A percentile compares a stretch with the other conserved stretches of the same genome.
phyloP scores from a whole-genome alignment of 495 filamentous ascomycete genomes.

The Thermochaetoides thermophila region DNA sequence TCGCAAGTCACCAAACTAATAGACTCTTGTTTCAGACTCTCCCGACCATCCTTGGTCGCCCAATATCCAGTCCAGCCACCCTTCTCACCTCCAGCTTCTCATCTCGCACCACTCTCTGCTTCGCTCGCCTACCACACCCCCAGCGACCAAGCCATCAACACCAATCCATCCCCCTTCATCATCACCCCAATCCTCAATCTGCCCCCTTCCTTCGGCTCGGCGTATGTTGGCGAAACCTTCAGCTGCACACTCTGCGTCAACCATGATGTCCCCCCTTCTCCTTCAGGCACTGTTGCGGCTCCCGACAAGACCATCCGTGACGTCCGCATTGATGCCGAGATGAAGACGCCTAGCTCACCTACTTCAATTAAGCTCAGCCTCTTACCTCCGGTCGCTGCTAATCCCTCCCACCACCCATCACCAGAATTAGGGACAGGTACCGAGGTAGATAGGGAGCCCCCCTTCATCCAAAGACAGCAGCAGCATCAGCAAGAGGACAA shows the following conservation, averaged over 20 bases:
- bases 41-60: conserved; percentile 37
- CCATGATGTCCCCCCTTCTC: conserved; percentile 49
- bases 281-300: conserved; percentile 4
- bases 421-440: no score
- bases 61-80: conserved; percentile 32
- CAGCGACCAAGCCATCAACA: conserved; percentile 4
- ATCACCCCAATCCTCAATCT: conserved; percentile 58
- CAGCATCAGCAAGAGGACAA: conserved; percentile 17
- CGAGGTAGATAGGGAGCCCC: no score
- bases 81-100: conserved; percentile 6
- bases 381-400: no score
- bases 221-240: conserved; percentile 93
- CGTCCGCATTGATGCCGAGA: conserved; percentile 75
- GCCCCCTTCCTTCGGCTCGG: conserved; percentile 80
- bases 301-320: conserved; percentile 44
- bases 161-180: conserved; percentile 33
- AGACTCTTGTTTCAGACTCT: conserved; percentile 24
- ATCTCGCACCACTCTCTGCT: conserved; percentile 22
- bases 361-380: conserved; percentile 16
- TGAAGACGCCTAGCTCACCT: conserved; percentile 61
- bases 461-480: background rate
- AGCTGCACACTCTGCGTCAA: conserved; percentile 87
- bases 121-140: conserved; percentile 28
- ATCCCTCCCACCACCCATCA: background rate
- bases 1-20: conserved; percentile 3